A percentile compares a stretch with the other conserved stretches of the same genome.
phyloP scores from a whole-genome alignment of 192 early-diverging fungal species.

The Linnemannia hyalina region DNA sequence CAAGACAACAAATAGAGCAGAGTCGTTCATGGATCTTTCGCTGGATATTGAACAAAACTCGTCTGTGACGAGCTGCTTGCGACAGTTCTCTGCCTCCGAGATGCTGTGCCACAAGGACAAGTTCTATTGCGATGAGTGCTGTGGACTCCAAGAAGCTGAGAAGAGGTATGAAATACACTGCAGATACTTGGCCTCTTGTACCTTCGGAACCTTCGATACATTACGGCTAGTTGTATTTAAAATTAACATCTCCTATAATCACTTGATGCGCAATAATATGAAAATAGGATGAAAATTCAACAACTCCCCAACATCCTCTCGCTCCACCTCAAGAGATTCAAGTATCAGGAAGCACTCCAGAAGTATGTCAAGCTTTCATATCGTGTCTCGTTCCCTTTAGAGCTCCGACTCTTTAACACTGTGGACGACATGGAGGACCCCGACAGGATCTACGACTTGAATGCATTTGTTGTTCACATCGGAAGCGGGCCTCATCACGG shows the following conservation, averaged over 20 bases:
- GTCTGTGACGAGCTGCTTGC: slow-evolving; percentile 93
- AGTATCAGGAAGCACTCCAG: slow-evolving; percentile 93
- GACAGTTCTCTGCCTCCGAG: slow-evolving; percentile 96
- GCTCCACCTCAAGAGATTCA: slow-evolving; percentile 97
- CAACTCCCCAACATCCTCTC: slow-evolving; percentile 93
- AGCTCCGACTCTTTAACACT: slow-evolving; percentile 95
- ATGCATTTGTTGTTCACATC: slow-evolving; percentile 94
- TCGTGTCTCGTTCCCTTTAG: slow-evolving; percentile 94
- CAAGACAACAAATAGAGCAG: slow-evolving; percentile 90
- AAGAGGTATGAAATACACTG: slow-evolving; percentile 65
- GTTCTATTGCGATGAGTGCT: slow-evolving; percentile 97
- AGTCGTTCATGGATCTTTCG: slow-evolving; percentile 95
- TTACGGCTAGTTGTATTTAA: not conserved
- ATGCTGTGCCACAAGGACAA: slow-evolving; percentile 97
- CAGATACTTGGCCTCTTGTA: not conserved
- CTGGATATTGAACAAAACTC: slow-evolving; percentile 97
- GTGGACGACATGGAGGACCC: slow-evolving; percentile 91
- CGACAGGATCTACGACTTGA: slow-evolving; percentile 89
- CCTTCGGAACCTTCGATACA: not conserved
- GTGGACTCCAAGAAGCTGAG: slow-evolving; percentile 97
- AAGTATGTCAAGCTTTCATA: slow-evolving; percentile 95
- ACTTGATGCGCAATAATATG: not conserved
- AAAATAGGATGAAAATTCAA: slow-evolving; percentile 93
- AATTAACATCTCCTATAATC: not conserved
- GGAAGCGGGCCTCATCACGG: slow-evolving; percentile 97